These are phyloP conservation scores for Neurospora sp. DNA, from an alignment of 495 filamentous ascomycete species.

Conservation along the genomic window DNA sequence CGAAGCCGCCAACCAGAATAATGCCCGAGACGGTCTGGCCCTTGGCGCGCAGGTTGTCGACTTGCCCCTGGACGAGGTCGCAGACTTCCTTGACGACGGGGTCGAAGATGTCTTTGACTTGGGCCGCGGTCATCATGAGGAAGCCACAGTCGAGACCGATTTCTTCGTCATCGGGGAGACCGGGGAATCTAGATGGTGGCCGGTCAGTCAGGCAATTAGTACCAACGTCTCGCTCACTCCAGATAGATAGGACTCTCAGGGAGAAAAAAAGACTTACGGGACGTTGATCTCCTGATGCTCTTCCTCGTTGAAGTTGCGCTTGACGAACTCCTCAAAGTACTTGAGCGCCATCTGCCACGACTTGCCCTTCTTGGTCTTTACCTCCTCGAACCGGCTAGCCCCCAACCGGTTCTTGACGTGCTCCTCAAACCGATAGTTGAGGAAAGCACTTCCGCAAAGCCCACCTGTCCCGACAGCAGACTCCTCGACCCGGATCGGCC, in stretches of 20 bases:
- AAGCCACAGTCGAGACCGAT: constrained; percentile 55
- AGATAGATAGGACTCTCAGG: neutral
- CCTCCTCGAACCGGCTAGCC: constrained; percentile 48
- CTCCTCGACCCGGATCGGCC: constrained; percentile 52
- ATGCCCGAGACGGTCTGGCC: constrained; percentile 56
- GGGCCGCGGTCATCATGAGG: constrained; percentile 47
- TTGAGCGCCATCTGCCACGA: constrained; percentile 66
- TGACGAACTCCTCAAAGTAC: constrained; percentile 59
- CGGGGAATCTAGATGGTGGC: constrained; percentile 44
- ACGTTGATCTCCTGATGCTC: constrained; percentile 60
- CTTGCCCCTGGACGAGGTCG: constrained; percentile 51
- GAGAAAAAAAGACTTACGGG: constrained; percentile 31
- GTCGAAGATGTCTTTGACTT: constrained; percentile 56
- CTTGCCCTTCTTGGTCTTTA: constrained; percentile 48
- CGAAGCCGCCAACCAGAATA: constrained; percentile 61
- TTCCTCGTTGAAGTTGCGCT: constrained; percentile 66
- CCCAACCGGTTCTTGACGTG: constrained; percentile 51
- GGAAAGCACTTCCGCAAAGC: constrained; percentile 58
- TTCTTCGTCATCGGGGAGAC: constrained; percentile 57
- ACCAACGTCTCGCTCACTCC: neutral
- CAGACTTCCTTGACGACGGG: constrained; percentile 55
- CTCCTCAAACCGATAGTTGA: constrained; percentile 61
- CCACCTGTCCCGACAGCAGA: constrained; percentile 55
- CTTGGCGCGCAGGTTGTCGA: constrained; percentile 47
- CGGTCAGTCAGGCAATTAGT: neutral